Base-by-base conservation (phyloP, 75 land plant genomes). In the Pinus albicaulis region DNA sequence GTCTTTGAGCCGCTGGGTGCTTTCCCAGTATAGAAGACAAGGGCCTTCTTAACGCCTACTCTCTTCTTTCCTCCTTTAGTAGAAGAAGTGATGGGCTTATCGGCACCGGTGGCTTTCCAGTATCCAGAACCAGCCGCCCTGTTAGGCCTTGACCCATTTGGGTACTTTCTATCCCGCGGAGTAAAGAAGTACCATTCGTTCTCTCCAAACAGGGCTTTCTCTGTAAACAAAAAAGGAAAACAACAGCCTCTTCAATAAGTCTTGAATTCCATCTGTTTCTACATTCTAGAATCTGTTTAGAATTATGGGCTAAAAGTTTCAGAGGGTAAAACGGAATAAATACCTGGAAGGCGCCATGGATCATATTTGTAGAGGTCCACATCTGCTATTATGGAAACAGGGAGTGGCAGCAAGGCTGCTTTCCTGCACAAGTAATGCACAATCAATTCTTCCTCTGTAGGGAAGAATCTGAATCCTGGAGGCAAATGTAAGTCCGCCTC, bases 391-490 rank as follows among this genome's bases (percentile, higher is more conserved):
- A 78, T 78, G 36, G 80, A 81, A 25, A 82, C 83, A 6, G 80
- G 81, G 28, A 78, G 77, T 38, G 23, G 1, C 76, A 73, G 75
- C 63, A 2, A 38, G 3, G 44, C 48, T 2, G 55, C 83, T 76
- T 82, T 82, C 70, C 52, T 72, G 70, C 76, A 77, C 48, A 82
- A 75, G 76, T 82, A 82, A 65, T 82, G 71, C 23, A 78, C 76
- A 5, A 82, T 55, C 58, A 82, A 71, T 19, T 82, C 83, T 48
- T 82, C 83, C 53, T 82, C 83, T n/a, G 83, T 78, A 25, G 83
- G 83, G 22, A 72, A 75, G 56, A 82, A 82, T 55, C 83, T 28
- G 71, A 82, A 82, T 19, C 83, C 83, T 0, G 83, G 83, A 25
- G 83, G 83, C 76, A 82, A 57, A 8, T 81, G 56, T 6, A 81